Conservation (phyloP, 2,329 filamentous ascomycete genomes). For the Dactylellina cionopaga region DNA sequence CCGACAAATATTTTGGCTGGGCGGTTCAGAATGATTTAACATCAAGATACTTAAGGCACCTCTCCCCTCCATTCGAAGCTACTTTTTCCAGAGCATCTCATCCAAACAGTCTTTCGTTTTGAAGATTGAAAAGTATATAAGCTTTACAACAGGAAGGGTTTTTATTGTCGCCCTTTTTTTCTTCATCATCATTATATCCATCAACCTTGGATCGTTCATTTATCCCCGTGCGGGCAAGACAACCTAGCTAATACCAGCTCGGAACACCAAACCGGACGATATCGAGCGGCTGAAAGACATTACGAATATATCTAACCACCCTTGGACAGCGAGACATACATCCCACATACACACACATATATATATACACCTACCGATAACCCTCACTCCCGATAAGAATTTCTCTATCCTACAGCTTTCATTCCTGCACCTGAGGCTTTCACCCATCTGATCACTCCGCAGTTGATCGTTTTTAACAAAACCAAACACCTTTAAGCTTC, state of each 20-base stretch:
- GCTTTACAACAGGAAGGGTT: not conserved
- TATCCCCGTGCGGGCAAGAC: not conserved
- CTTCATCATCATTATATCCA: not conserved
- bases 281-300: slow-evolving; percentile 50
- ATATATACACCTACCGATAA: not conserved
- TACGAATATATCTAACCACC: slow-evolving; percentile 48
- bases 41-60: slow-evolving; percentile 38
- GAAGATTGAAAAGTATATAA: slow-evolving; percentile 6
- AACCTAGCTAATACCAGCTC: slow-evolving; percentile 8
- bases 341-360: not conserved
- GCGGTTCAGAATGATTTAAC: slow-evolving; percentile 7
- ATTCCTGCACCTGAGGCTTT: not conserved
- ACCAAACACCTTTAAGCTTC: too few relatives aligned
- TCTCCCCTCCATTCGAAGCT: slow-evolving; percentile 5
- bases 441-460: not conserved
- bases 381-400: slow-evolving; percentile 19
- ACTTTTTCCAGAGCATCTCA: slow-evolving; percentile 16
- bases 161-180: not conserved
- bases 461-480: not conserved
- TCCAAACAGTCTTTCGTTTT: not conserved
- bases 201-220: not conserved
- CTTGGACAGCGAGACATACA: slow-evolving; percentile 1
- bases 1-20: slow-evolving; percentile 38
- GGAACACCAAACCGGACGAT: slow-evolving; percentile 19
- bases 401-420: not conserved